These are phyloP conservation scores for Penicillium pancosmium DNA, from an alignment of 495 filamentous ascomycete species.

Conservation along the genomic window DNA sequence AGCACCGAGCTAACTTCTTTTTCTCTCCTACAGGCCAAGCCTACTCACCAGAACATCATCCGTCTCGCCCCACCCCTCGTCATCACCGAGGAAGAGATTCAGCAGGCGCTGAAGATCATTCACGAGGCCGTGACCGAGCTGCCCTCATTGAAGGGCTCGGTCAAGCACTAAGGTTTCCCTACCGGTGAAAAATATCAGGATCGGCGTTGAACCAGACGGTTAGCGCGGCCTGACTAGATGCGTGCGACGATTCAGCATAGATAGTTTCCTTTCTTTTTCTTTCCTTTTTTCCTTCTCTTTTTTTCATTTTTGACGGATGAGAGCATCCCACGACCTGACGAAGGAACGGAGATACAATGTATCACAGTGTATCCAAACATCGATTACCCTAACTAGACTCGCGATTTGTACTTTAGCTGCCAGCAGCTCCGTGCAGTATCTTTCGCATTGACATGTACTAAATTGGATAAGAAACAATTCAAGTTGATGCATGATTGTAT, in stretches of 20 bases:
- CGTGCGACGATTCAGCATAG: neutral
- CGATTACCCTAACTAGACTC: neutral
- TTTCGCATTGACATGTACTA: neutral
- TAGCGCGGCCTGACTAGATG: no score
- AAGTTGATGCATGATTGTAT: no score
- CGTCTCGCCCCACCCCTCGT: conserved; percentile 60
- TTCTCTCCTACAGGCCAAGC: conserved; percentile 72
- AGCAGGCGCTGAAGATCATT: conserved; percentile 53
- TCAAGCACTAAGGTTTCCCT: conserved; percentile 48
- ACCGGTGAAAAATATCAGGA: conserved; percentile 54
- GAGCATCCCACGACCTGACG: conserved; percentile 20
- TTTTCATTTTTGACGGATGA: conserved; percentile 6
- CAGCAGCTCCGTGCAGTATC: no score
- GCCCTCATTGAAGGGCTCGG: conserved; percentile 49
- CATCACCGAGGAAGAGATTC: conserved; percentile 58
- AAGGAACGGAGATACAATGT: conserved; percentile 17
- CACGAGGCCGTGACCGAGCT: conserved; percentile 51
- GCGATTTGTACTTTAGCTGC: neutral
- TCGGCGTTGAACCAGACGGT: conserved; percentile 47
- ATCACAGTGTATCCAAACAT: no score
- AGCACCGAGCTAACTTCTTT: neutral
- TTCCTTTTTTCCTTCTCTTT: neutral
- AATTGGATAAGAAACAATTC: no score
- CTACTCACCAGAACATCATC: conserved; percentile 96
- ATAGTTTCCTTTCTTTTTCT: neutral